These are phyloP conservation scores for Xerophyta viscosa DNA, from an alignment of 106 monocot genomes.

Conservation along the genomic window DNA sequence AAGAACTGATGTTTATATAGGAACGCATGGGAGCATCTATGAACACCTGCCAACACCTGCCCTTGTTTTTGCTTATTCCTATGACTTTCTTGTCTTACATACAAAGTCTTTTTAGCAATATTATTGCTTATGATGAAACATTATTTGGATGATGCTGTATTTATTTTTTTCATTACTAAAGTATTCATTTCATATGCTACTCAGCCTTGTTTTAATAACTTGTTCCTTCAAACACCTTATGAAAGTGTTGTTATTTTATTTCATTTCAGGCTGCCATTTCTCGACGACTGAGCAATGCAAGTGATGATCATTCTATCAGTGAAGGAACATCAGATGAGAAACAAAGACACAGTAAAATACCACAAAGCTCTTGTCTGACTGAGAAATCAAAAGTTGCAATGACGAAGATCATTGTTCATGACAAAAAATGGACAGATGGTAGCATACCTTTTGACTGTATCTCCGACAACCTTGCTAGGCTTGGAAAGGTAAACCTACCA, in stretches of 20 bases:
- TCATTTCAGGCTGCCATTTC: slow-evolving; percentile 42
- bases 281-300: slow-evolving; percentile 38
- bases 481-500: slow-evolving; percentile 58
- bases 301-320: slow-evolving; percentile 15
- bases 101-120: no score
- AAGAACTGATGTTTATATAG: no score
- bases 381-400: slow-evolving; percentile 19
- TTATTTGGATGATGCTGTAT: no score
- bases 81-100: no score
- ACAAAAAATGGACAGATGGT: slow-evolving; percentile 87
- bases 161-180: no score
- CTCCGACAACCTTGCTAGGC: slow-evolving; percentile 53
- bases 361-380: slow-evolving; percentile 6
- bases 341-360: slow-evolving; percentile 19
- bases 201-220: no score
- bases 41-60: no score
- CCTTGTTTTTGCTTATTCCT: no score
- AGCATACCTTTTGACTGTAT: slow-evolving; percentile 61
- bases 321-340: slow-evolving; percentile 30
- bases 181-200: not conserved
- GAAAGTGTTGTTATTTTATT: not conserved
- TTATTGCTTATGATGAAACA: no score
- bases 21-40: no score
- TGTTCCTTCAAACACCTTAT: not conserved
- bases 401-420: slow-evolving; percentile 68